phyloP scores from a whole-genome alignment of 2,329 filamentous ascomycete species.

The Trichoderma koningiopsis region DNA sequence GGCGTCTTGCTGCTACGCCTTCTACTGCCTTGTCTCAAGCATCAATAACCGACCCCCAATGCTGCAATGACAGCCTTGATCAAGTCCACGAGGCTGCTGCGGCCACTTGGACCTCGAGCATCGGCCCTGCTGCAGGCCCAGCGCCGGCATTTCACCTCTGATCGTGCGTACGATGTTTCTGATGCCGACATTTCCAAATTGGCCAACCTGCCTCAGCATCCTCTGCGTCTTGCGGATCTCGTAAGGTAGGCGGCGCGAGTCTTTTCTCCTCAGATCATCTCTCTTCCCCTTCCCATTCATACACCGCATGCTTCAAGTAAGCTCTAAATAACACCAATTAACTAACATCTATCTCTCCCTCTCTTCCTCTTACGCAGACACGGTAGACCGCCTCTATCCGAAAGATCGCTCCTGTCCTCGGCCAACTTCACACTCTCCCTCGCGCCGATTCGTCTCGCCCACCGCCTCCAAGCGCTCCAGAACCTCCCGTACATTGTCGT shows the following conservation, averaged over 20 bases:
- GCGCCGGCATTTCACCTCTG: conserved; percentile 28
- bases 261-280: not conserved
- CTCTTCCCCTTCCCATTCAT: not conserved
- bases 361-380: conserved; percentile 48
- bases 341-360: not conserved
- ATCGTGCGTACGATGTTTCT: conserved; percentile 46
- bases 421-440: conserved; percentile 95
- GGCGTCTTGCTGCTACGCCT: not conserved
- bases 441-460: conserved; percentile 86
- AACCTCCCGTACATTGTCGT: conserved; percentile 98
- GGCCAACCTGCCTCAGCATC: conserved; percentile 75
- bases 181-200: conserved; percentile 79
- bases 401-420: conserved; percentile 78
- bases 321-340: too few species aligned
- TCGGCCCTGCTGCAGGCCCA: conserved; percentile 1
- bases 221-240: conserved; percentile 82
- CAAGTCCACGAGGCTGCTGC: conserved; percentile 25
- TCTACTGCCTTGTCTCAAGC: not conserved
- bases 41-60: conserved; percentile 17
- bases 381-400: conserved; percentile 81
- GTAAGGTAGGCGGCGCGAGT: conserved; percentile 64
- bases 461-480: conserved; percentile 88
- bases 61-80: conserved; percentile 31
- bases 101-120: conserved; percentile 13
- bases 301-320: not conserved